Conservation (phyloP, 2,329 filamentous ascomycete species). For the Calonectria pteridis region DNA sequence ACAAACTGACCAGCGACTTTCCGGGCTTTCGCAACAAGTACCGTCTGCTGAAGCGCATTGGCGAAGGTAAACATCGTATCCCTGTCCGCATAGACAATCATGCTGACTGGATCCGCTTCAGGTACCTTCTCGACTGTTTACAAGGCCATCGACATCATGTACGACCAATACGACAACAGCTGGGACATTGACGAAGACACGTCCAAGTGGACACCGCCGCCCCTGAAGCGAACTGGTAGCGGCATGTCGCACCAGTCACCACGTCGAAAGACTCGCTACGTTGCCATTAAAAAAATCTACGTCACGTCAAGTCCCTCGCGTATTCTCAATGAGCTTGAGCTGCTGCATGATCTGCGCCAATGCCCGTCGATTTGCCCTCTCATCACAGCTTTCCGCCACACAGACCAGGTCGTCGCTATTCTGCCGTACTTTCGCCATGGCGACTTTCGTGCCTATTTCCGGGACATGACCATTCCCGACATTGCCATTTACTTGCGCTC, state of each 20-base stretch:
- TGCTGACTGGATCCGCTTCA: constrained; percentile 52
- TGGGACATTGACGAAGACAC: constrained; percentile 84
- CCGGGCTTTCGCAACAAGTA: constrained; percentile 86
- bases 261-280: constrained; percentile 72
- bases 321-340: constrained; percentile 95
- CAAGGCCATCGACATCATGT: constrained; percentile 94
- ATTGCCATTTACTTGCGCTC: constrained; percentile 92
- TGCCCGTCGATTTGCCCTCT: constrained; percentile 91
- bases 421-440: constrained; percentile 95
- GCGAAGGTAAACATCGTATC: constrained; percentile 75
- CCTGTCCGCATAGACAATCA: not conserved
- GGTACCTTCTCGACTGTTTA: constrained; percentile 99
- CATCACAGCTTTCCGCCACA: constrained; percentile 95
- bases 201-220: constrained; percentile 77
- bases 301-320: constrained; percentile 94
- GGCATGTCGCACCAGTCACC: constrained; percentile 46
- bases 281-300: constrained; percentile 99
- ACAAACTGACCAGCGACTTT: constrained; percentile 84
- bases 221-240: constrained; percentile 64
- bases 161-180: constrained; percentile 84
- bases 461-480: constrained; percentile 86
- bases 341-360: constrained; percentile 87
- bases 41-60: constrained; percentile 94
- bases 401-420: constrained; percentile 95
- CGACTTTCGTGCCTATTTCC: constrained; percentile 95